phyloP scores from a whole-genome alignment of 306 rosid genomes.

The Cucurbita moschata region DNA sequence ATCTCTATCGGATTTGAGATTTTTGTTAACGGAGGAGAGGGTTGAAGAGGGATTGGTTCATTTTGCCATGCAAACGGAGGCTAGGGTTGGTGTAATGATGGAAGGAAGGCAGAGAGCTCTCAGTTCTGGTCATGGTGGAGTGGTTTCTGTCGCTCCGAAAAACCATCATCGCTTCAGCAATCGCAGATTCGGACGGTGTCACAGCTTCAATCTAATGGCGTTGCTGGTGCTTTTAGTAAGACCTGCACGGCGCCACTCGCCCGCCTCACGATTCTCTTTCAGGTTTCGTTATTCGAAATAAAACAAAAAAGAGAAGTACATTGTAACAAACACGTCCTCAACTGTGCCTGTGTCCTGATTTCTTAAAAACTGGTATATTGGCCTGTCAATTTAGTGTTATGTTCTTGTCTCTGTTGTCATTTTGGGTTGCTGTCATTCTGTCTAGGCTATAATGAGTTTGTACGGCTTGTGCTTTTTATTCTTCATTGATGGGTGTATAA shows the following conservation, averaged over 20 bases:
- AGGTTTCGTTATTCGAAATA: slow-evolving; percentile 28
- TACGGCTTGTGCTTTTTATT: neutral
- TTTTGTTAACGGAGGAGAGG: slow-evolving; percentile 56
- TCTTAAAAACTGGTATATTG: neutral
- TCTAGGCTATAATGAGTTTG: neutral
- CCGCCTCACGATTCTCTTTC: slow-evolving; percentile 86
- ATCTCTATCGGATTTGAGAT: neutral
- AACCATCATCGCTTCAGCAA: slow-evolving; percentile 28
- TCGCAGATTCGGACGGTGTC: slow-evolving; percentile 67
- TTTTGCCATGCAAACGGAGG: slow-evolving; percentile 75
- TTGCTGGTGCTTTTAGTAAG: slow-evolving; percentile 86
- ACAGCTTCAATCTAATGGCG: slow-evolving; percentile 90
- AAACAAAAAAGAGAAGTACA: neutral
- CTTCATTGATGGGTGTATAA: neutral
- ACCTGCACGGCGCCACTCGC: slow-evolving; percentile 99
- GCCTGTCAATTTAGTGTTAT: neutral
- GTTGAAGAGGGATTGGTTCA: slow-evolving; percentile 17
- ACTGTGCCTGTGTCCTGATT: neutral
- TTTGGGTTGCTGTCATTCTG: neutral
- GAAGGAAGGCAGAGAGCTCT: slow-evolving; percentile 47
- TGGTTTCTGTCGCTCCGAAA: slow-evolving; percentile 29
- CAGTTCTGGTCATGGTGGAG: slow-evolving; percentile 31
- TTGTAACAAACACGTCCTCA: neutral
- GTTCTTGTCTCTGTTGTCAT: neutral
- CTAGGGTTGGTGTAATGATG: slow-evolving; percentile 61